A percentile compares a stretch with the other conserved stretches of the same genome.
Conservation (phyloP, 371 early-diverging fungal genomes). For the Rhizopus microsporus region DNA sequence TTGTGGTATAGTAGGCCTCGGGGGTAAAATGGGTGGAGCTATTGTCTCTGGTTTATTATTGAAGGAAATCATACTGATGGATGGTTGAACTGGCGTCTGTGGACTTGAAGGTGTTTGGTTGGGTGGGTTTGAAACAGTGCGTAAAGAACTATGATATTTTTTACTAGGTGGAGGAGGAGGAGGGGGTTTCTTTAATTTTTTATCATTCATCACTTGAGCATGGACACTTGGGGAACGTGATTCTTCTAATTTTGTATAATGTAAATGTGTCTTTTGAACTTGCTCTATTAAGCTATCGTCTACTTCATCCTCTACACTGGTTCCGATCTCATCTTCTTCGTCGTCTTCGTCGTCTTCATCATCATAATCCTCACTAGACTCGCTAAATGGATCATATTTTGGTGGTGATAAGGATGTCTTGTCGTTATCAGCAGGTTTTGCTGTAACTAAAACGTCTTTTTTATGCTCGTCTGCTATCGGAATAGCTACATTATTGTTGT, state of each 20-base stretch:
- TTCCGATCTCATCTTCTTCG: not conserved
- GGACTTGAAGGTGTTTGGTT: conserved; percentile 4
- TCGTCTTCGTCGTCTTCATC: conserved; percentile 13
- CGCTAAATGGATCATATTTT: conserved; percentile 11
- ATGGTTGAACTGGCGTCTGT: conserved; percentile 16
- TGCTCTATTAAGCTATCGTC: conserved; percentile 23
- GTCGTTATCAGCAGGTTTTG: not conserved
- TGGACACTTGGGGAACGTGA: conserved; percentile 19
- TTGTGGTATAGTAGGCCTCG: conserved; percentile 29
- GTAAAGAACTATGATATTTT: conserved; percentile 40
- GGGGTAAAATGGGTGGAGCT: conserved; percentile 22
- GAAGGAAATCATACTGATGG: not conserved
- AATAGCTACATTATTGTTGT: conserved; percentile 11
- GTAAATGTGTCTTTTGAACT: conserved; percentile 26
- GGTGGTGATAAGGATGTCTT: conserved; percentile 2
- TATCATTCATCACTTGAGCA: conserved; percentile 7
- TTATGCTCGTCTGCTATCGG: conserved; percentile 15
- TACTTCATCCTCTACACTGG: not conserved
- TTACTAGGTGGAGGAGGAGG: conserved; percentile 46
- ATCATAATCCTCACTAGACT: conserved; percentile 15
- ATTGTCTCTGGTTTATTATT: not conserved
- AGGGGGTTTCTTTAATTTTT: conserved; percentile 24
- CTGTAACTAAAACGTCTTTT: conserved; percentile 1
- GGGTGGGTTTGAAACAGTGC: conserved; percentile 7
- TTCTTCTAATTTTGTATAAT: conserved; percentile 29